These are phyloP conservation scores for Geotrichum europaeum DNA, from an alignment of 1,139 yeast genomes.

Conservation along the genomic window DNA sequence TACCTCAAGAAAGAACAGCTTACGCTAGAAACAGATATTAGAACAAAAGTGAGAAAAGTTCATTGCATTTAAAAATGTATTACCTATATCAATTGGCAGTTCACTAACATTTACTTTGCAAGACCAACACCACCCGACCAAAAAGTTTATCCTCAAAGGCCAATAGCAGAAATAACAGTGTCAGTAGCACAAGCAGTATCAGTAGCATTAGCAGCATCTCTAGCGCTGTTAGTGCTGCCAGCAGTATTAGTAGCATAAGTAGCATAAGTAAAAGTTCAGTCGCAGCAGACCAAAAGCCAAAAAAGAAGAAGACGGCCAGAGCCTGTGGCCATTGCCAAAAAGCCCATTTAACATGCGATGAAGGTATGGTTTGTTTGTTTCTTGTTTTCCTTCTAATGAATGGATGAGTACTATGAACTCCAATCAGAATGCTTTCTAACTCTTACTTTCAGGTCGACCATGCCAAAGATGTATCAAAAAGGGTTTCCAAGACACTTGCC, in stretches of 20 bases:
- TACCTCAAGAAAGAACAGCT: slow-evolving; percentile 6
- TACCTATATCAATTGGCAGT: neutral
- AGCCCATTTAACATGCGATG: slow-evolving; percentile 87
- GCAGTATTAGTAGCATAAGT: neutral
- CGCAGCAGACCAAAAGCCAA: slow-evolving; percentile 3
- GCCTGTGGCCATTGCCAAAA: slow-evolving; percentile 91
- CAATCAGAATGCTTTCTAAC: neutral
- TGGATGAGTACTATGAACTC: neutral
- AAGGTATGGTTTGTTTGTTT: slow-evolving; percentile 25
- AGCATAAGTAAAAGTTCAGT: neutral
- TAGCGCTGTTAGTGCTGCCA: neutral
- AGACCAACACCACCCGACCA: neutral
- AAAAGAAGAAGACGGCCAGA: slow-evolving; percentile 55
- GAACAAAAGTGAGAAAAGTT: neutral
- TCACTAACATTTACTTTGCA: neutral
- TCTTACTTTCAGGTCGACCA: slow-evolving; percentile 46
- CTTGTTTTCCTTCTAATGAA: neutral
- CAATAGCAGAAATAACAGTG: neutral
- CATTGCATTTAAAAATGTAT: neutral
- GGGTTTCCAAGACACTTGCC: slow-evolving; percentile 60
- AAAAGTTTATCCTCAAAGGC: neutral
- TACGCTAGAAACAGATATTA: neutral
- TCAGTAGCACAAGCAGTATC: neutral
- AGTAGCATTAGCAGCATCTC: neutral
- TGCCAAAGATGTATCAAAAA: slow-evolving; percentile 68